phyloP scores from a whole-genome alignment of 2,329 filamentous ascomycete genomes.

The Thelonectria blattea region DNA sequence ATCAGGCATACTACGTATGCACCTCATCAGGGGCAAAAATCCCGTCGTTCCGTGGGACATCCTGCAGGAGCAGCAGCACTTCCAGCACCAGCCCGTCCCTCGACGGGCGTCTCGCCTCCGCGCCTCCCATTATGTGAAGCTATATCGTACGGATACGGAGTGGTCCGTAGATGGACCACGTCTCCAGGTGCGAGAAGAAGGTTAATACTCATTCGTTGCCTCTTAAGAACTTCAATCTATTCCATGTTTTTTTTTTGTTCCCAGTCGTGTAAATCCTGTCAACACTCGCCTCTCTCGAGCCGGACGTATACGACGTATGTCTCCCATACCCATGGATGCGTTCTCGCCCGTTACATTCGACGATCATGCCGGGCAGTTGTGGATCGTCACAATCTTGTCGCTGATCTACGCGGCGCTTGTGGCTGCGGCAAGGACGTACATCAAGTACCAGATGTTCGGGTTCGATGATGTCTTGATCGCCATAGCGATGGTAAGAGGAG shows the following conservation, averaged over 20 bases:
- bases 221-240: not conserved
- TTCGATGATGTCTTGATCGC: constrained; percentile 27
- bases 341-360: constrained; percentile 26
- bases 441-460: constrained; percentile 33
- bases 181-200: not conserved
- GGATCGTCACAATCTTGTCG: constrained; percentile 32
- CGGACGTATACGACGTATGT: not conserved
- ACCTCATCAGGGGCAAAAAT: not conserved
- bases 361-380: constrained; percentile 31
- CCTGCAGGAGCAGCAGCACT: not conserved
- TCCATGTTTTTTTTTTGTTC: not conserved
- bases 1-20: too few relatives aligned
- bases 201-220: constrained; percentile 15
- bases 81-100: not conserved
- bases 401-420: constrained; percentile 30
- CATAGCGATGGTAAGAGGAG: constrained; percentile 20
- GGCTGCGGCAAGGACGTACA: constrained; percentile 23
- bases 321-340: constrained; percentile 16
- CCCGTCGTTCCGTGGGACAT: not conserved
- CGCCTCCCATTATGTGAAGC: constrained; percentile 3
- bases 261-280: not conserved
- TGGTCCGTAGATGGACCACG: not conserved
- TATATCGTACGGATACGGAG: not conserved
- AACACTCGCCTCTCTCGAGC: not conserved
- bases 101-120: not conserved